These are phyloP conservation scores for Strobilomyces dryophilus DNA, from an alignment of 768 basidiomycete genomes.

Conservation along the genomic window DNA sequence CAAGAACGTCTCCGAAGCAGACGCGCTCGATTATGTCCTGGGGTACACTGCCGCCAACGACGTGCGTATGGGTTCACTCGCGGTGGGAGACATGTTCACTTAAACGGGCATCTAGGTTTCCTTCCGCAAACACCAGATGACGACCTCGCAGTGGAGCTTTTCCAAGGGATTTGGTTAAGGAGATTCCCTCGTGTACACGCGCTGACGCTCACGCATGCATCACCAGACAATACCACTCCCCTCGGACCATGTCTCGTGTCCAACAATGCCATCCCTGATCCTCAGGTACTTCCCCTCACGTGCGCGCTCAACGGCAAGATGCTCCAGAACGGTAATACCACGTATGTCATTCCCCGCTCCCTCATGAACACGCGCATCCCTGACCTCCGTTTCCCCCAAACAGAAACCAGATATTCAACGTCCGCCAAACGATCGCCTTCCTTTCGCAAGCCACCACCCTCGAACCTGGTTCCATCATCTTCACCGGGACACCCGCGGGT, in stretches of 20 bases:
- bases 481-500: constrained; percentile 80
- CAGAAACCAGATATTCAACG: constrained; percentile 79
- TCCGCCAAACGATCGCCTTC: constrained; percentile 72
- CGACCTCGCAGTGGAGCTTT: constrained; percentile 82
- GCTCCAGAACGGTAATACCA: constrained; percentile 75
- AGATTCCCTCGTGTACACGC: background rate
- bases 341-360: constrained; percentile 35
- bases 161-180: constrained; percentile 78
- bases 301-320: constrained; percentile 61
- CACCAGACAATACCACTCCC: constrained; percentile 44
- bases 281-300: constrained; percentile 60
- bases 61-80: constrained; percentile 33
- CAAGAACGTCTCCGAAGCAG: constrained; percentile 73
- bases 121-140: constrained; percentile 79
- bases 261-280: constrained; percentile 56
- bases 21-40: constrained; percentile 83
- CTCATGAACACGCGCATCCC: background rate
- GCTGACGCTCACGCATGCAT: background rate
- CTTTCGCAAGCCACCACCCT: constrained; percentile 84
- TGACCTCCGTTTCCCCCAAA: background rate
- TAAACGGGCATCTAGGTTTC: constrained; percentile 41
- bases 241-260: constrained; percentile 81
- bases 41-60: constrained; percentile 82
- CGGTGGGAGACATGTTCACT: background rate
- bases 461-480: constrained; percentile 74